A percentile compares a stretch with the other conserved stretches of the same genome.
Evolutionary conservation across 495 filamentous ascomycete genomes (phyloP).

Genomic region (Penicillium fimorum): DNA sequence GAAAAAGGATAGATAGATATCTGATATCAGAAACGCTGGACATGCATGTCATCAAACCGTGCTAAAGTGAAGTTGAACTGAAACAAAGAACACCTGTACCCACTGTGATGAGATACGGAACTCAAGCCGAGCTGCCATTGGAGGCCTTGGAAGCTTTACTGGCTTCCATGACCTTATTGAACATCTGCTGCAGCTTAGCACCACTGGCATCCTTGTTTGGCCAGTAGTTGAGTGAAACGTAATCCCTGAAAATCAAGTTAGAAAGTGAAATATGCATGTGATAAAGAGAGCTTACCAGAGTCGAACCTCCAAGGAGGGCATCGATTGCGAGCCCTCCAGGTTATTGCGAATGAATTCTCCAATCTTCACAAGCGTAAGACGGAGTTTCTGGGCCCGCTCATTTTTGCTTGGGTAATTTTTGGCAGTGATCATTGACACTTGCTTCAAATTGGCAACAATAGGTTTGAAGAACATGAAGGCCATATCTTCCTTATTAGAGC

Average conservation of each 20-base stretch:
- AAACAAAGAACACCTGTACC: conserved; percentile 8
- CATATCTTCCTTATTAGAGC: conserved; percentile 49
- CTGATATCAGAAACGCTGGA: conserved; percentile 14
- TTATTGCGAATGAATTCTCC: conserved; percentile 47
- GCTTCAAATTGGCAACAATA: conserved; percentile 56
- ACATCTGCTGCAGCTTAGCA: conserved; percentile 49
- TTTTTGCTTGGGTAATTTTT: conserved; percentile 60
- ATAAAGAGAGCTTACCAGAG: conserved; percentile 44
- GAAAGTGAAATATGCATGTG: not conserved
- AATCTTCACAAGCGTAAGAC: conserved; percentile 48
- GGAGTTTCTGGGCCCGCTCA: conserved; percentile 50
- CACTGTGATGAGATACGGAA: not conserved
- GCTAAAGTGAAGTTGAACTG: conserved; percentile 8
- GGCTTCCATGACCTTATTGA: conserved; percentile 42
- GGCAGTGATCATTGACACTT: conserved; percentile 60
- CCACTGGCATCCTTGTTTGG: conserved; percentile 49
- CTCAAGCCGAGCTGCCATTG: conserved; percentile 29
- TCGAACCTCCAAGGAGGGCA: conserved; percentile 42
- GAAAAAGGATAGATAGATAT: not conserved
- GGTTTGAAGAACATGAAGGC: conserved; percentile 59
- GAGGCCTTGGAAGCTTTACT: conserved; percentile 30
- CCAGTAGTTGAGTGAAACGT: conserved; percentile 49
- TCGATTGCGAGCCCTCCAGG: conserved; percentile 32
- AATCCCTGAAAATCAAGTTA: conserved; percentile 37
- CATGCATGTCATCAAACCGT: conserved; percentile 19